Conservation (phyloP, 768 basidiomycete genomes). For the Strobilomyces echinocephalus region DNA sequence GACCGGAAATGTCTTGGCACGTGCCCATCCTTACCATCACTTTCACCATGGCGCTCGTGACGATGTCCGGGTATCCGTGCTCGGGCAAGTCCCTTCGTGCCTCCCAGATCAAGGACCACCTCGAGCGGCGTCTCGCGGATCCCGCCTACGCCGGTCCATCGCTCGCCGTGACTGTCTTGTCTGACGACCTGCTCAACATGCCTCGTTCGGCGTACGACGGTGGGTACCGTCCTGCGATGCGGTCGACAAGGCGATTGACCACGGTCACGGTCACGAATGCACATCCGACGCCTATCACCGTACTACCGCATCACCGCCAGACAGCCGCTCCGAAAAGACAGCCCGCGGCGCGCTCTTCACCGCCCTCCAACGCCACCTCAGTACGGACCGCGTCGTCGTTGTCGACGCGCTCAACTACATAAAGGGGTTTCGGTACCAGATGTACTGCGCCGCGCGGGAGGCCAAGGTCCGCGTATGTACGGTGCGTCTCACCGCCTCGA, state of each 20-base stretch:
- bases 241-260: not conserved
- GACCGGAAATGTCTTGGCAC: too few species aligned
- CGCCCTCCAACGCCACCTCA: conserved; percentile 71
- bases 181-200: conserved; percentile 69
- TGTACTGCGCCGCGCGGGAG: conserved; percentile 94
- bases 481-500: conserved; percentile 42
- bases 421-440: conserved; percentile 97
- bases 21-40: too few species aligned
- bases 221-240: conserved; percentile 28
- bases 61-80: conserved; percentile 81
- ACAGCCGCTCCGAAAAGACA: conserved; percentile 79
- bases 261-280: too few species aligned
- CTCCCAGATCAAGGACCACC: conserved; percentile 51
- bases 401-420: conserved; percentile 94
- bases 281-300: not conserved
- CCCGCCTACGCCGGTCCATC: conserved; percentile 49
- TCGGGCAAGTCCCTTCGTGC: conserved; percentile 83
- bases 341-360: conserved; percentile 82
- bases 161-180: conserved; percentile 48
- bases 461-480: conserved; percentile 82
- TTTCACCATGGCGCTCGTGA: conserved; percentile 66
- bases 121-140: conserved; percentile 50
- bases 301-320: conserved; percentile 34
- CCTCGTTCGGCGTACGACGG: conserved; percentile 68
- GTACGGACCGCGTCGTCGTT: conserved; percentile 72